A percentile compares a stretch with the other conserved stretches of the same genome.
Conservation (phyloP, 495 filamentous ascomycete genomes). For the Podospora australis region DNA sequence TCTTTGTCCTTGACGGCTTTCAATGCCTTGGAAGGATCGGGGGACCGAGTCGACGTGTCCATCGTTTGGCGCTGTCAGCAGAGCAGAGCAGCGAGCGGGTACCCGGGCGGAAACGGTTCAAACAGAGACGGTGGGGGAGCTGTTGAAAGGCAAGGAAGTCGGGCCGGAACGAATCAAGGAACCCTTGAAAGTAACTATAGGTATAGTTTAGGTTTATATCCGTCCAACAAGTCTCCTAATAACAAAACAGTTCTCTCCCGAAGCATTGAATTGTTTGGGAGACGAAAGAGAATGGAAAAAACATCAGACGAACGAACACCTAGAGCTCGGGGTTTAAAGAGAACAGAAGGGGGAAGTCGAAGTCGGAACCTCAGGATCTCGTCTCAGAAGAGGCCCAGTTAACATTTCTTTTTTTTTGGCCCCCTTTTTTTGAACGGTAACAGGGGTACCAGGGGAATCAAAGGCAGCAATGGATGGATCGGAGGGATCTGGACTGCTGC, state of each 20-base stretch:
- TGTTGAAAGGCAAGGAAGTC: not conserved
- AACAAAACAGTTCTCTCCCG: not conserved
- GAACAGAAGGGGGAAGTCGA: not conserved
- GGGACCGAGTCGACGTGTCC: not conserved
- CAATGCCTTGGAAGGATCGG: conserved; percentile 1
- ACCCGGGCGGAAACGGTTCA: not conserved
- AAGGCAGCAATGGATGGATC: not conserved
- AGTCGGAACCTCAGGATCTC: too few species aligned
- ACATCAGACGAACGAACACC: too few species aligned
- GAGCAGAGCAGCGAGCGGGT: not conserved
- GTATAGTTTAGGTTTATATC: too few species aligned
- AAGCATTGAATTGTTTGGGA: not conserved
- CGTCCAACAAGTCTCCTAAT: too few species aligned
- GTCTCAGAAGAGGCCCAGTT: not conserved
- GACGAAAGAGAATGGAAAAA: not conserved
- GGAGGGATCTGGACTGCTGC: not conserved
- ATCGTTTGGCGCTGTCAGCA: not conserved
- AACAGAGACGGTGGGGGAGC: not conserved
- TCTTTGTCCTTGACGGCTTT: conserved; percentile 64
- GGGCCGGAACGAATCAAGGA: not conserved
- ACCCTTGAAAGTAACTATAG: too few species aligned
- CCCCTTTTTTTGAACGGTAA: not conserved
- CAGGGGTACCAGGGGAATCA: not conserved
- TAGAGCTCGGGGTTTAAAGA: conserved; percentile 2
- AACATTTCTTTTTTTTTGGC: conserved; percentile 7